Conservation (phyloP, 768 basidiomycete genomes). For the Tylopilus rubrobrunneus region DNA sequence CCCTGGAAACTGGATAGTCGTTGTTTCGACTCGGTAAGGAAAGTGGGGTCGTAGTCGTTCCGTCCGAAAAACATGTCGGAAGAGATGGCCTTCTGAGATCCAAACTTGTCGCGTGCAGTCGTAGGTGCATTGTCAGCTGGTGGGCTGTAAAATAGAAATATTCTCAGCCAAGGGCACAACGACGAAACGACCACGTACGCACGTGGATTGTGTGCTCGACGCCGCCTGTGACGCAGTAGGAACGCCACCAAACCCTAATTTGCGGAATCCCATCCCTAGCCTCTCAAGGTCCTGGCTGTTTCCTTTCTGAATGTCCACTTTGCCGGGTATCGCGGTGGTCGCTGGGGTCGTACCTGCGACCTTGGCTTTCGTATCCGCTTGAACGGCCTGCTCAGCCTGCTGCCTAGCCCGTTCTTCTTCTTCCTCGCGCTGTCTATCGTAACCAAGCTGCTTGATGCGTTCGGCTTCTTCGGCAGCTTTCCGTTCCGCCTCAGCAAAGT, state of each 20-base stretch:
- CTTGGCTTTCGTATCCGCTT: conserved; percentile 28
- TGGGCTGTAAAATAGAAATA: conserved; percentile 16
- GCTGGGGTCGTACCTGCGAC: conserved; percentile 24
- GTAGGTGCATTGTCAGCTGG: conserved; percentile 59
- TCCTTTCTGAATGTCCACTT: conserved; percentile 35
- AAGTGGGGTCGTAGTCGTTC: conserved; percentile 75
- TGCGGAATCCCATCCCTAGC: conserved; percentile 67
- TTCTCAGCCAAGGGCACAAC: neutral
- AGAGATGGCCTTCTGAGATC: conserved; percentile 90
- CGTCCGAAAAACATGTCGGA: conserved; percentile 98
- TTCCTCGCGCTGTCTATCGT: conserved; percentile 81
- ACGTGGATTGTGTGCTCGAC: conserved; percentile 43
- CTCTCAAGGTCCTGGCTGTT: conserved; percentile 51
- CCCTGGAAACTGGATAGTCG: conserved; percentile 86
- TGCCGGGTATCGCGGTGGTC: conserved; percentile 23
- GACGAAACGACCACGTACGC: conserved; percentile 1
- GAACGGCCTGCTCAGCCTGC: conserved; percentile 49
- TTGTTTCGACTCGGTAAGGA: conserved; percentile 70
- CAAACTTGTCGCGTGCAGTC: conserved; percentile 87
- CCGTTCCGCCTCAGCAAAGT: conserved; percentile 93
- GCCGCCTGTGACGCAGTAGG: conserved; percentile 58
- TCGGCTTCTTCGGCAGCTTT: conserved; percentile 91
- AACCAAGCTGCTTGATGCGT: conserved; percentile 86
- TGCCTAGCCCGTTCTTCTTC: conserved; percentile 73
- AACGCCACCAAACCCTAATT: conserved; percentile 82